Conservation (phyloP, 306 rosid species). For the Fragaria ananassa region DNA sequence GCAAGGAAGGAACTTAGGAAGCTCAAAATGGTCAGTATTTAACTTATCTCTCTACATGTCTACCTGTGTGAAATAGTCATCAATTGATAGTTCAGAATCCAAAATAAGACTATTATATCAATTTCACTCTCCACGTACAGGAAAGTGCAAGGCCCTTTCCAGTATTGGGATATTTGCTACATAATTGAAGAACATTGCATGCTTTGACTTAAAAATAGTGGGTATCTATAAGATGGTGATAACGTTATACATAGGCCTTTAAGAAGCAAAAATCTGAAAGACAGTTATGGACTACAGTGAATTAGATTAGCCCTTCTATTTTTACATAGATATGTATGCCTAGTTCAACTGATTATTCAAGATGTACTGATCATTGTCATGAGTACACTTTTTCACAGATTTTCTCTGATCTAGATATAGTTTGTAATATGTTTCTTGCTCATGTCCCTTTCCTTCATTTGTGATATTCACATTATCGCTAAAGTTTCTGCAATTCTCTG, state of each 20-base stretch:
- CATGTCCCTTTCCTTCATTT: constrained; percentile 8
- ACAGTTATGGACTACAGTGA: neutral
- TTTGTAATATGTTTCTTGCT: constrained; percentile 14
- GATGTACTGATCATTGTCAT: neutral
- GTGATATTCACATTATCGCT: constrained; percentile 23
- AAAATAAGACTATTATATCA: neutral
- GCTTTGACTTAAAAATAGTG: neutral
- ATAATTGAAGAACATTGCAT: neutral
- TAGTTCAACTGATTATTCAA: neutral
- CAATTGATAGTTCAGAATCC: neutral
- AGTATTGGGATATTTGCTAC: neutral
- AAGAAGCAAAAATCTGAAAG: neutral
- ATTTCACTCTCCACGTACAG: too few relatives aligned
- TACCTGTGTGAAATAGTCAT: neutral
- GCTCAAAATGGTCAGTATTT: constrained; percentile 71
- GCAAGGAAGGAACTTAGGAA: constrained; percentile 84
- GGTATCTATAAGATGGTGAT: neutral
- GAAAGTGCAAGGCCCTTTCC: constrained; percentile 2
- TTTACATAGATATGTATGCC: neutral
- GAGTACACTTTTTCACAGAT: neutral
- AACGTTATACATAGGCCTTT: neutral
- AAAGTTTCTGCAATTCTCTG: constrained; percentile 28
- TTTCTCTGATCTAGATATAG: neutral
- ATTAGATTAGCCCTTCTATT: neutral
- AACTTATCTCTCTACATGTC: neutral